Conservation (phyloP, 108 stramenopile genomes). For the Chaetoceros tenuissimus region DNA sequence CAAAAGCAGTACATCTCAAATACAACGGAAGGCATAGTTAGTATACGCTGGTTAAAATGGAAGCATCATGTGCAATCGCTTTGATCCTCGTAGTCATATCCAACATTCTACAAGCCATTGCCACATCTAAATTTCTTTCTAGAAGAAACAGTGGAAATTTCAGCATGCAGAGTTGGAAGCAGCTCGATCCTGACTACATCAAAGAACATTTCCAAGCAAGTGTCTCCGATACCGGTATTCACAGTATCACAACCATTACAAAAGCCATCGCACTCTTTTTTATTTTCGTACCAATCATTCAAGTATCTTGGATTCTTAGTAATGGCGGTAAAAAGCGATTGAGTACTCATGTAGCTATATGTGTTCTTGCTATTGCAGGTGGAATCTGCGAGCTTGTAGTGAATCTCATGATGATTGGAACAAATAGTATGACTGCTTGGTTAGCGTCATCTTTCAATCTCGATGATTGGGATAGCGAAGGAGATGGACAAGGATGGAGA, state of each 20-base stretch:
- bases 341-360: constrained; percentile 43
- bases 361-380: constrained; percentile 42
- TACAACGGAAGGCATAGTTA: too few species aligned
- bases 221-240: constrained; percentile 8
- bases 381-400: constrained; percentile 49
- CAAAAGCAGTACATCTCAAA: too few species aligned
- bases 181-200: constrained; percentile 52
- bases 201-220: constrained; percentile 45
- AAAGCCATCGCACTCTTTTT: constrained; percentile 58
- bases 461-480: constrained; percentile 37
- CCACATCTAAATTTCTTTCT: too few species aligned
- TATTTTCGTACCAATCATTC: constrained; percentile 53
- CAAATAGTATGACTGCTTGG: constrained; percentile 37
- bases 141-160: constrained; percentile 7
- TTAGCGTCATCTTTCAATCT: constrained; percentile 56
- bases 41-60: too few species aligned
- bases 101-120: too few species aligned
- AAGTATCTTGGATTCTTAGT: constrained; percentile 54
- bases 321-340: constrained; percentile 37
- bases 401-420: constrained; percentile 45
- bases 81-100: too few species aligned
- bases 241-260: constrained; percentile 15
- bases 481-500: constrained; percentile 59
- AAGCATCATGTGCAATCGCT: too few species aligned
- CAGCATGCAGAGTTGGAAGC: constrained; percentile 23